Percentiles rank a stretch among this genome's conserved stretches.
Conservation (phyloP, 768 basidiomycete species). For the Ramaria sp. region DNA sequence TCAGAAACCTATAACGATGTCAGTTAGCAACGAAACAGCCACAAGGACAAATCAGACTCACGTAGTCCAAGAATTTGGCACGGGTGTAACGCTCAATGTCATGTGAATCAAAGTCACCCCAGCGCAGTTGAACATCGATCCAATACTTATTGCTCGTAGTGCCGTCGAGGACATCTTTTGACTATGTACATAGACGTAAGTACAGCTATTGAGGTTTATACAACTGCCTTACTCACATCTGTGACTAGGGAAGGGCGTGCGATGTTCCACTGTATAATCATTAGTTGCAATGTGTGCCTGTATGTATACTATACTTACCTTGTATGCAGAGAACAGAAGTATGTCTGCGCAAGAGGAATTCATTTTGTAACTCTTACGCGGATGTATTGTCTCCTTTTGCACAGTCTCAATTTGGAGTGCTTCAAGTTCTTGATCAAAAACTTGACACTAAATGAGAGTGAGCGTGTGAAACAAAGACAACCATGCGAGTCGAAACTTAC, state of each 20-base stretch:
- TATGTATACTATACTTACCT: slow-evolving; percentile 28
- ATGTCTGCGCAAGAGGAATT: slow-evolving; percentile 95
- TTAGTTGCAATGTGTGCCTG: background rate
- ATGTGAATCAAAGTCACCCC: slow-evolving; percentile 99
- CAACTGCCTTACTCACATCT: slow-evolving; percentile 45
- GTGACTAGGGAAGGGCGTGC: slow-evolving; percentile 91
- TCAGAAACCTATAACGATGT: slow-evolving; percentile 58
- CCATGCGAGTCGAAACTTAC: slow-evolving; percentile 24
- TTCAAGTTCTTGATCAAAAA: slow-evolving; percentile 97
- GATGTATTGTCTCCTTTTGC: slow-evolving; percentile 99
- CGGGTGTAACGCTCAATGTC: slow-evolving; percentile 98
- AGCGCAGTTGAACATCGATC: slow-evolving; percentile 91
- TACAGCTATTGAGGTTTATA: slow-evolving; percentile 4
- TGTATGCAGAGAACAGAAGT: slow-evolving; percentile 90
- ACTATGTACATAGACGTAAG: slow-evolving; percentile 29
- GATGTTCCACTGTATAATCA: slow-evolving; percentile 74
- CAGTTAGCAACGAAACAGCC: background rate
- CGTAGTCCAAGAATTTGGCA: slow-evolving; percentile 98
- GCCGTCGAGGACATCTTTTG: slow-evolving; percentile 94
- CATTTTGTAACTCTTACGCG: slow-evolving; percentile 99
- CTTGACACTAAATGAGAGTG: slow-evolving; percentile 62
- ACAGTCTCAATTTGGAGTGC: slow-evolving; percentile 98
- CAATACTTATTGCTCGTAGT: slow-evolving; percentile 98
- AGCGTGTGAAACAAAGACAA: background rate
- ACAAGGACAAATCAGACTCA: slow-evolving; percentile 23